Base-by-base conservation (phyloP, 192 early-diverging fungal genomes). In the Polychytrium aggregatum region DNA sequence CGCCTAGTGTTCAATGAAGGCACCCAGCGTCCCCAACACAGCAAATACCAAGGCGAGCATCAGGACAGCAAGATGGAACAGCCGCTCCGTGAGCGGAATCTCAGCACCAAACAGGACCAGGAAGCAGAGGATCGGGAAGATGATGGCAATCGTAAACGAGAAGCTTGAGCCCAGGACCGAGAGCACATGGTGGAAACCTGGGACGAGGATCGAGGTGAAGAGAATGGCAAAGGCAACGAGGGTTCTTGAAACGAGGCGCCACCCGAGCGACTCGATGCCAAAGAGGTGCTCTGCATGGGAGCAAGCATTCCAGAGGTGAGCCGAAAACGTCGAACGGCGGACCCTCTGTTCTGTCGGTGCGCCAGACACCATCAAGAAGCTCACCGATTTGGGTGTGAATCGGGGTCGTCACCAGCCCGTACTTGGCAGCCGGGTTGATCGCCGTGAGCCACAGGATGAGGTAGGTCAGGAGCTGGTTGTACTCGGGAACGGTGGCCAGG, bases 161-260 rank as follows among this genome's bases (percentile, higher is more conserved):
- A 72, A 78, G 28, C 63, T 56, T 10, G 58, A 59, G 16, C 74
- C 76, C n/a, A 82, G 61, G 31, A 78, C 52, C 34, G 71, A 74
- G 60, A 85, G 81, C n/a, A 85, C 53, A 21, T 59, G 56, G 44
- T 85, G 81, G 57, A 85, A 85, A 24, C 64, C 59, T 21, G 83
- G 83, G 40, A 83, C 74, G 16, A 58, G 36, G 20, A 79, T 73
- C 24, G 83, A 60, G 18, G 76, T 62, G 3, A 46, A 37, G 21
- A 82, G 45, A 11, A 82, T 60, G 0, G 59, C 1, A 2, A 55
- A 39, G 35, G 68, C 57, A 11, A 63, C 42, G 1, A 56, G 7
- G 6, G 68, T 57, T 24, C 76, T 57, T 33, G 31, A 8, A 11
- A 33, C 31, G 11, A 33, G 11, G 6, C 31, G 31, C 31, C 4